Evolutionary conservation across 768 basidiomycete species (phyloP), one percentile per base, ranked within the genome.

Genomic region (Harrya chromipes): DNA sequence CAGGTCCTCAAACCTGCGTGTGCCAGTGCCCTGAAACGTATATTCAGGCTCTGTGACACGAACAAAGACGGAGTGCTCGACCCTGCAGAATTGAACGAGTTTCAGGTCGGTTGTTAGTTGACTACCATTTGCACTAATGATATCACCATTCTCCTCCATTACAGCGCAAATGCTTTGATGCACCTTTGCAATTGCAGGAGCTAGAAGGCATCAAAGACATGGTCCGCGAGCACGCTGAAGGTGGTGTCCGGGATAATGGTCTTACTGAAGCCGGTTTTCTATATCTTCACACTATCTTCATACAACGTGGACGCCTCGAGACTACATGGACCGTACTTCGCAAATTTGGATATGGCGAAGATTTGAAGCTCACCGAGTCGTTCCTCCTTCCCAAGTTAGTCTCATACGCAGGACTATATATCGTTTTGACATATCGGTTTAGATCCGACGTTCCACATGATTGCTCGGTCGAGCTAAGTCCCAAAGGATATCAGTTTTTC

Each of bases 311-410:
- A 19, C 80, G 95, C 41, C 76, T 95, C 54, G 95, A 99, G 68
- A 98, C 95, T 23, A 98, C 95, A 1, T 99, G 95, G 95, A 94
- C 92, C 8, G 93, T 95, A 6, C 76, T 99, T 56, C 76, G 94
- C 53, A 91, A 84, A 63, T 97, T 97, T 66, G 95, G 95, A 4
- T 99, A 99, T 62, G 95, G 87, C 13, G 95, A 97, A 66, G 94
- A 97, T 62, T 69, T 99, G 55, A 83, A 85, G 58, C 72, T 99
- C 54, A 87, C 86, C 21, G 95, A 97, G 65, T 77, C 81, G 7
- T 97, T 94, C 70, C 72, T 99, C 51, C 76, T 79, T 49, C 95
- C 95, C 19, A 93, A 87, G 95, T 94, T 59, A 60, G 88, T 70
- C 21, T 34, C 20, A 39, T 49, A 20, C 17, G n/a, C 38, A 17